Evolutionary conservation across 305 asterid species (phyloP).

Genomic region (Fraxinus dipetala): DNA sequence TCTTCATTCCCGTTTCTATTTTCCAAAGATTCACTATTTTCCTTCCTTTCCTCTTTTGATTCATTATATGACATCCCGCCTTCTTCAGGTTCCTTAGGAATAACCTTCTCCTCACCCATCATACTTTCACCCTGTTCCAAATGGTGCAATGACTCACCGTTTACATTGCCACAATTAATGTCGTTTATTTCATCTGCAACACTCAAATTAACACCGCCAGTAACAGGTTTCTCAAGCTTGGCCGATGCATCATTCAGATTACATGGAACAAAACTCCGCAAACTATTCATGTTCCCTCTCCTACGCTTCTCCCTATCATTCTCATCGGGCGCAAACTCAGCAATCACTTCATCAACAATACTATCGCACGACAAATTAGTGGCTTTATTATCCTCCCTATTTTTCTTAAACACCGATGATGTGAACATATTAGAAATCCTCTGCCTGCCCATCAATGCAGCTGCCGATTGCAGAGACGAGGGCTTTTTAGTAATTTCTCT

Average conservation of each 20-base stretch:
- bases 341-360: conserved; percentile 80
- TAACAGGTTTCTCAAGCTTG: conserved; percentile 42
- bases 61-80: conserved; percentile 14
- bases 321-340: conserved; percentile 90
- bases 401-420: conserved; percentile 73
- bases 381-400: conserved; percentile 38
- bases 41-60: conserved; percentile 25
- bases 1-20: conserved; percentile 29
- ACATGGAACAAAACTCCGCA: conserved; percentile 20
- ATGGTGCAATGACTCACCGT: conserved; percentile 25
- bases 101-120: conserved; percentile 18
- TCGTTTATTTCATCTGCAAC: conserved; percentile 29
- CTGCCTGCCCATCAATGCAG: conserved; percentile 92
- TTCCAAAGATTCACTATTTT: conserved; percentile 21
- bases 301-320: conserved; percentile 70
- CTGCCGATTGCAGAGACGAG: conserved; percentile 68
- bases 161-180: conserved; percentile 20
- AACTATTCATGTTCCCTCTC: conserved; percentile 37
- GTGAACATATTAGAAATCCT: conserved; percentile 75
- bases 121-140: conserved; percentile 18
- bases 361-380: conserved; percentile 62
- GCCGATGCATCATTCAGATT: conserved; percentile 26
- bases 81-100: conserved; percentile 10
- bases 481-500: conserved; percentile 46
- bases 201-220: conserved; percentile 28